These are phyloP conservation scores for Ceratobasidium sp. DNA, from an alignment of 1,284 basidiomycete species.

Conservation along the genomic window DNA sequence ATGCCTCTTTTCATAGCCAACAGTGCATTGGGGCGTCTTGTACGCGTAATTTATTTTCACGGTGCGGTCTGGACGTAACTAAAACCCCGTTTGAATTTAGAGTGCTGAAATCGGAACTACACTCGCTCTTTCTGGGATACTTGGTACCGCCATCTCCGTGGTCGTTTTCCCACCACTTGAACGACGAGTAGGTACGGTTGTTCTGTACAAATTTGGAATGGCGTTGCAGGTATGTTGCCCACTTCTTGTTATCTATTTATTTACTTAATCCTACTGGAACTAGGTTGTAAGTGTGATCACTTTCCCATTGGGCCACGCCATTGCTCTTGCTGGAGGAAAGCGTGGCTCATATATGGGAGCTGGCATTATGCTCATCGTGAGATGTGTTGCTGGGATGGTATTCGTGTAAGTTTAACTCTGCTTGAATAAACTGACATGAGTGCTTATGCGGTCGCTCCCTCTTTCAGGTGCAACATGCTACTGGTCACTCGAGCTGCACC, in stretches of 20 bases:
- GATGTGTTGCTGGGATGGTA: constrained; percentile 42
- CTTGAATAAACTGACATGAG: background rate
- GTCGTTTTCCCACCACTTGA: constrained; percentile 50
- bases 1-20: background rate
- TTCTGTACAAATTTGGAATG: constrained; percentile 47
- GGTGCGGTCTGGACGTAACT: too few relatives aligned
- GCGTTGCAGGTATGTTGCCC: constrained; percentile 44
- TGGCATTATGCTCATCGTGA: constrained; percentile 43
- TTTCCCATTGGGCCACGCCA: constrained; percentile 14
- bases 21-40: background rate
- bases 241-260: background rate
- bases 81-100: background rate
- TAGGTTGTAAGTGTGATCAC: constrained; percentile 16
- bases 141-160: constrained; percentile 47
- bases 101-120: constrained; percentile 45
- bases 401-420: constrained; percentile 26
- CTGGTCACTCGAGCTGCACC: constrained; percentile 47
- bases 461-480: constrained; percentile 45
- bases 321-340: background rate
- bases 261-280: background rate
- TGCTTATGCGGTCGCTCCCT: background rate
- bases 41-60: too few relatives aligned
- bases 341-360: constrained; percentile 36
- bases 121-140: constrained; percentile 41
- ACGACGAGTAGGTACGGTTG: constrained; percentile 46